Evolutionary conservation across 352 stramenopile species (phyloP), one percentile per base, ranked within the genome.

Genomic region (Globisporangium orthogonon): DNA sequence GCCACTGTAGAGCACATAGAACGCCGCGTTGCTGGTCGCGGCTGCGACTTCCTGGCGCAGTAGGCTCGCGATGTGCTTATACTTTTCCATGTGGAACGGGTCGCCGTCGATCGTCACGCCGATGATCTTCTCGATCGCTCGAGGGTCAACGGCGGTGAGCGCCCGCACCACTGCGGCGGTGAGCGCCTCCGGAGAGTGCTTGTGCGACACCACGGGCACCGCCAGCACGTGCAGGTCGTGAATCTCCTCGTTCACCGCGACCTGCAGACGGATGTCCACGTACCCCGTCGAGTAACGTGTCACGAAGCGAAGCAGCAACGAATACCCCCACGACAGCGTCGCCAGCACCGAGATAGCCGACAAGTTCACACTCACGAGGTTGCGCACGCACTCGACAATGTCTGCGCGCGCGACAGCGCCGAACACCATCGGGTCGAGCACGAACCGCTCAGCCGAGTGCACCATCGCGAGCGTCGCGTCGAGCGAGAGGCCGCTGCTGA

Each of bases 81-180:
- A 78, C 52, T 61, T 61, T 30, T 63, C 51, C 67, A 78, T 77
- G 53, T 83, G 70, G 46, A 66, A 73, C 55, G 69, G 67, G 40
- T 83, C 73, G n/a, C 73, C 73, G 11, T 83, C 73, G 11, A 83
- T 53, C 5, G 68, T 76, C 39, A 83, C 52, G 33, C 73, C 73
- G 14, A 83, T 56, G n/a, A 83, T 37, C 50, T 77, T 83, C 37
- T 78, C 65, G 23, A 79, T 33, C 0, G 68, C 70, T 1, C 62
- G 68, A 2, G 65, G 37, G 48, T 83, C 73, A 2, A 79, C 44
- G 2, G 59, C 58, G 4, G 54, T 66, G n/a, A 83, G 55, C n/a
- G 59, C 45, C 28, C 61, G 65, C 11, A 71, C 56, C 18, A 83
- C 40, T 29, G 61, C 46, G 0, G 48, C 47, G 11, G 55, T 50